Evolutionary conservation across 2,329 filamentous ascomycete species (phyloP).

Genomic region (Aureobasidium melanogenum): DNA sequence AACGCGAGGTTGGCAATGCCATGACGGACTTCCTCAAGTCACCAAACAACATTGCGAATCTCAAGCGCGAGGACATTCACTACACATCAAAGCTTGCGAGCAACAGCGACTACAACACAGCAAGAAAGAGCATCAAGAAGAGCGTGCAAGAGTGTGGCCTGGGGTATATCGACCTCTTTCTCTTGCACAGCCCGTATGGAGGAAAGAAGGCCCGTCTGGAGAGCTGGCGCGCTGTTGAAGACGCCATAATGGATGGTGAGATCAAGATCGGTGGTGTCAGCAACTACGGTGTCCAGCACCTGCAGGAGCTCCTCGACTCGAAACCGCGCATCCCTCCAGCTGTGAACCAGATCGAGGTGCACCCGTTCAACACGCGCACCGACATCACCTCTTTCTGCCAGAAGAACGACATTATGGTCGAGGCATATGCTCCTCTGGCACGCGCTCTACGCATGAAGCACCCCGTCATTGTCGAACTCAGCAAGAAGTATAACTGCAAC

Average conservation of each 20-base stretch:
- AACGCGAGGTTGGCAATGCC: conserved; percentile 58
- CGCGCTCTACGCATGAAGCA: conserved; percentile 62
- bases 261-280: conserved; percentile 64
- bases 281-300: conserved; percentile 65
- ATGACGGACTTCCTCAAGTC: conserved; percentile 50
- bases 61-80: conserved; percentile 62
- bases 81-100: conserved; percentile 72
- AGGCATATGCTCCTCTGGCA: conserved; percentile 73
- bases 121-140: conserved; percentile 55
- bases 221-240: conserved; percentile 68
- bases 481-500: conserved; percentile 60
- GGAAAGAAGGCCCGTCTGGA: conserved; percentile 58
- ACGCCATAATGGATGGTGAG: conserved; percentile 64
- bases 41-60: conserved; percentile 36
- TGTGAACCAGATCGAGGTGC: conserved; percentile 74
- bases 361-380: conserved; percentile 69
- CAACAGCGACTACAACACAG: conserved; percentile 58
- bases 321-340: conserved; percentile 55
- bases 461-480: conserved; percentile 51
- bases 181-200: conserved; percentile 72
- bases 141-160: conserved; percentile 57
- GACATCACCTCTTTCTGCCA: conserved; percentile 59
- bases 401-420: conserved; percentile 57
- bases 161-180: conserved; percentile 69
- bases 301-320: conserved; percentile 59